These are phyloP conservation scores for Globisporangium recalcitrans DNA, from an alignment of 352 stramenopile genomes.

Conservation along the genomic window DNA sequence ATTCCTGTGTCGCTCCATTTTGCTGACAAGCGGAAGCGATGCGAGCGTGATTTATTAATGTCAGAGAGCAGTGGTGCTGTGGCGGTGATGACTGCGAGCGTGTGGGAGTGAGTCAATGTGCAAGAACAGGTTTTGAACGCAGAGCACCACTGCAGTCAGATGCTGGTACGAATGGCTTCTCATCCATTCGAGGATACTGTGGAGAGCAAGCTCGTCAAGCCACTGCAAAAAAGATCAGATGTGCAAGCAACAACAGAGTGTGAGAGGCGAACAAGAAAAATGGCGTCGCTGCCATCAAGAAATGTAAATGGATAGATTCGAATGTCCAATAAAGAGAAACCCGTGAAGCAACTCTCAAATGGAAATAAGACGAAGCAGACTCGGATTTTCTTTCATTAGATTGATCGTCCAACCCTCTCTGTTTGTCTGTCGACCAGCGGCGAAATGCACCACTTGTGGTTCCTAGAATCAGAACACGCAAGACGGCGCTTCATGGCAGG, in stretches of 20 bases:
- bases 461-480: neutral
- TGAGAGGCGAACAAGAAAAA: neutral
- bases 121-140: neutral
- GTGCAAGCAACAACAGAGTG: neutral
- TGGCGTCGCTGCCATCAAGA: neutral
- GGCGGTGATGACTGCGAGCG: neutral
- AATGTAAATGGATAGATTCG: conserved; percentile 8
- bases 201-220: no score
- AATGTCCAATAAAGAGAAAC: neutral
- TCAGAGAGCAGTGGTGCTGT: neutral
- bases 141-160: neutral
- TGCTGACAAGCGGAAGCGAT: neutral
- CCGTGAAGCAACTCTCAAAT: neutral
- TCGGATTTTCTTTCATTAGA: neutral
- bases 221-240: no score
- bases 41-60: neutral
- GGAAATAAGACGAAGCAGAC: conserved; percentile 6
- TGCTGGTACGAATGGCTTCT: neutral
- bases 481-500: neutral
- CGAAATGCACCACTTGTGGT: neutral
- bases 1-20: no score
- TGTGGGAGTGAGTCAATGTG: neutral
- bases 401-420: neutral
- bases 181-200: no score
- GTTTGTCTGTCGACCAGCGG: no score